Conservation (phyloP, 306 rosid genomes). For the Malus asiatica region DNA sequence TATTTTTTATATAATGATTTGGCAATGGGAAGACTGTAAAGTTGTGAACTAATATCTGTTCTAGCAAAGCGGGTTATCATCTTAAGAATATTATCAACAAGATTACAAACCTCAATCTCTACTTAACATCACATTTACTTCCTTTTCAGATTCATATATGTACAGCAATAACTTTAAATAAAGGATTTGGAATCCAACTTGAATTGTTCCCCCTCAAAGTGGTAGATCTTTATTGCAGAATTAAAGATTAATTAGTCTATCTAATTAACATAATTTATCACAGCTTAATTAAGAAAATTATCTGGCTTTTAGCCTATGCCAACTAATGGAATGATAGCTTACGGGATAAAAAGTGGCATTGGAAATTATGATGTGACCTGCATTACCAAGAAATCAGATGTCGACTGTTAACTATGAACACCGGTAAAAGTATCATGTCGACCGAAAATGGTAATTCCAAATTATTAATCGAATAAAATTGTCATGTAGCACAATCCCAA, state of each 20-base stretch:
- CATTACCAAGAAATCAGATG: neutral
- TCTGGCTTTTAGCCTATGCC: slow-evolving; percentile 2
- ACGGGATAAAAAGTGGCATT: neutral
- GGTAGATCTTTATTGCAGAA: neutral
- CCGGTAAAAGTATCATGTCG: no score
- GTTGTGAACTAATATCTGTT: neutral
- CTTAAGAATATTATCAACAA: neutral
- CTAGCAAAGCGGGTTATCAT: neutral
- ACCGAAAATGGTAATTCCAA: no score
- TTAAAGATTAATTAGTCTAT: neutral
- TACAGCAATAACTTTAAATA: no score
- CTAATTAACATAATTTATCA: neutral
- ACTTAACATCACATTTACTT: neutral
- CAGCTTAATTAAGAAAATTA: neutral
- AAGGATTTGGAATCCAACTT: neutral
- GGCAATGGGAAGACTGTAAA: neutral
- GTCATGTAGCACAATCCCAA: no score
- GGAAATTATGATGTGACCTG: neutral
- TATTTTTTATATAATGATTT: neutral
- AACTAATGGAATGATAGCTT: neutral
- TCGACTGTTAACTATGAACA: neutral
- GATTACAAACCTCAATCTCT: neutral
- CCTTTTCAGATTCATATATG: neutral
- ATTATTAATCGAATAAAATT: no score
- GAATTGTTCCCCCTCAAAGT: neutral